Evolutionary conservation across 192 early-diverging fungal species (phyloP).

Genomic region (Coemansia sp.): DNA sequence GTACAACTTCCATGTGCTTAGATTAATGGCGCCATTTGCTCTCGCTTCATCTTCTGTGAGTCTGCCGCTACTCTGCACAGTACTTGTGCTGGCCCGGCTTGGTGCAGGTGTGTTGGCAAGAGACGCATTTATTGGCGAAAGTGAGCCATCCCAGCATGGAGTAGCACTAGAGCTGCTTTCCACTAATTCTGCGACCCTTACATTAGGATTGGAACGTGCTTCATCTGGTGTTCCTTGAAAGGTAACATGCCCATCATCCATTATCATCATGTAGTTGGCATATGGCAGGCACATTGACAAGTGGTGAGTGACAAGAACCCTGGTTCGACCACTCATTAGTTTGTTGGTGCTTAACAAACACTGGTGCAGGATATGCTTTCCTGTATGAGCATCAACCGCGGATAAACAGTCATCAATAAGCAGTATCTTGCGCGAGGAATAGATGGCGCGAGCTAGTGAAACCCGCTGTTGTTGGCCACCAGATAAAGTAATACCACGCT

Average conservation of each 20-base stretch:
- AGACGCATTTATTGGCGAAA: too few relatives aligned
- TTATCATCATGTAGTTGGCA: conserved; percentile 54
- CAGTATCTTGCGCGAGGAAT: conserved; percentile 53
- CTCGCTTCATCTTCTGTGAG: conserved; percentile 77
- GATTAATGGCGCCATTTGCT: conserved; percentile 66
- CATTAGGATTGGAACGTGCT: not conserved
- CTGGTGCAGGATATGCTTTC: conserved; percentile 73
- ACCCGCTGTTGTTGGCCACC: conserved; percentile 86
- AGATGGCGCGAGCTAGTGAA: conserved; percentile 83
- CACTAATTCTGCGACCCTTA: not conserved
- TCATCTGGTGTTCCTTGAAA: conserved; percentile 16
- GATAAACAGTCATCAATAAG: conserved; percentile 86
- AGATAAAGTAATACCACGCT: conserved; percentile 76
- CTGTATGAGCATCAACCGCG: conserved; percentile 93
- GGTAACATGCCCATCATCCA: conserved; percentile 57
- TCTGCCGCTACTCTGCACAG: conserved; percentile 29
- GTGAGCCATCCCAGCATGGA: not conserved
- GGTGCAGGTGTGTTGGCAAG: too few relatives aligned
- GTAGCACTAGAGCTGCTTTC: not conserved
- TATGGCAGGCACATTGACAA: conserved; percentile 63
- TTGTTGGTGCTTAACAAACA: conserved; percentile 57
- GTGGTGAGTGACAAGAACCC: conserved; percentile 86
- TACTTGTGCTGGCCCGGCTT: not conserved
- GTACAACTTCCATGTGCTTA: conserved; percentile 73
- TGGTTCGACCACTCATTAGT: conserved; percentile 69